Conservation (phyloP, 352 stramenopile genomes). For the Peronospora farinosa region DNA sequence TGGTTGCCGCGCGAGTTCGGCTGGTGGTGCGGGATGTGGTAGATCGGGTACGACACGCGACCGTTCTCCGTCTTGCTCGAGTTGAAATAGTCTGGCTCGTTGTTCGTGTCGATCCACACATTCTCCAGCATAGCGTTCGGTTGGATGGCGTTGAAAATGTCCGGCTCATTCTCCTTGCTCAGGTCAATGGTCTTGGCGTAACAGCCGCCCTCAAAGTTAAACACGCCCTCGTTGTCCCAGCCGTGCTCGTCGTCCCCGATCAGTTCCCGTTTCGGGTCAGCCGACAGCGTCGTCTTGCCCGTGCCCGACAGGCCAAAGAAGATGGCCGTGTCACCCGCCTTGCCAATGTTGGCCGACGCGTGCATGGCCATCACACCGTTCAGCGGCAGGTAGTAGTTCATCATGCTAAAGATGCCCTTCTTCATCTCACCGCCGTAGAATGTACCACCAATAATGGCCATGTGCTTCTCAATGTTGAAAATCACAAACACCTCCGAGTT, state of each 20-base stretch:
- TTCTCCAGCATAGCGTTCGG: constrained; percentile 96
- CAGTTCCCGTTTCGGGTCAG: constrained; percentile 79
- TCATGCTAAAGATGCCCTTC: constrained; percentile 97
- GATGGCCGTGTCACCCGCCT: constrained; percentile 92
- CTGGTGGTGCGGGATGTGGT: constrained; percentile 96
- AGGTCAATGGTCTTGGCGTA: constrained; percentile 99
- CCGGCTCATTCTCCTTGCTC: constrained; percentile 92
- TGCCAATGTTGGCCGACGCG: constrained; percentile 95
- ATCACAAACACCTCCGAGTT: constrained; percentile 95
- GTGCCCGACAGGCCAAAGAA: constrained; percentile 95
- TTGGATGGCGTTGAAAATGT: constrained; percentile 96
- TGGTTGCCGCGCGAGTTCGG: constrained; percentile 84
- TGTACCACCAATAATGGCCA: constrained; percentile 92
- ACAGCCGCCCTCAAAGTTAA: constrained; percentile 99
- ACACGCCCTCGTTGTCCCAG: constrained; percentile 96
- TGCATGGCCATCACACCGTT: constrained; percentile 96
- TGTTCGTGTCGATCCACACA: constrained; percentile 78
- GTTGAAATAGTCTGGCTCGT: constrained; percentile 93
- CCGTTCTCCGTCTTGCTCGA: constrained; percentile 96
- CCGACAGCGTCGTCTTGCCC: constrained; percentile 89
- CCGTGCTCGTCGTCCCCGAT: constrained; percentile 91
- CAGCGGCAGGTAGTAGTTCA: constrained; percentile 97
- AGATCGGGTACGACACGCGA: constrained; percentile 97
- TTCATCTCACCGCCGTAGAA: constrained; percentile 99
- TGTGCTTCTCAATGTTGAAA: constrained; percentile 96